Conservation (phyloP, 768 basidiomycete genomes). For the Rhizopogon vinicolor region DNA sequence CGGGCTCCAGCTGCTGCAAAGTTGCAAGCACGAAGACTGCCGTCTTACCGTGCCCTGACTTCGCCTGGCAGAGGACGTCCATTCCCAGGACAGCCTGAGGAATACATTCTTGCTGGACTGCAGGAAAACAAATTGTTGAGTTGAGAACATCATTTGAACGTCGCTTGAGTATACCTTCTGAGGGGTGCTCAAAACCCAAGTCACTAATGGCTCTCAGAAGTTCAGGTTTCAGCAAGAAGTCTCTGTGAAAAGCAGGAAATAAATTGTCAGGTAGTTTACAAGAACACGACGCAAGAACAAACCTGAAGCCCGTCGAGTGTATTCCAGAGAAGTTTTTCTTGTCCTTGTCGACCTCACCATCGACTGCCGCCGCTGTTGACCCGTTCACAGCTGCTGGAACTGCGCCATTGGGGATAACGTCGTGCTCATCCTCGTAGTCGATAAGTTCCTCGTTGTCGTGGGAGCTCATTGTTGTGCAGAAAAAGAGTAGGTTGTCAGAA, state of each 20-base stretch:
- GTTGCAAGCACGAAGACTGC: slow-evolving; percentile 98
- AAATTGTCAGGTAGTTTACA: not conserved
- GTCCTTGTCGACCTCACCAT: slow-evolving; percentile 65
- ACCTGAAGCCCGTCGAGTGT: slow-evolving; percentile 99
- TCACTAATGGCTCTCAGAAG: slow-evolving; percentile 96
- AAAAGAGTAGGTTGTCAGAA: slow-evolving; percentile 17
- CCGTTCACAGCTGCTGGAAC: slow-evolving; percentile 43
- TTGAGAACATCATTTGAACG: not conserved
- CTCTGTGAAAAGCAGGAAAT: slow-evolving; percentile 43
- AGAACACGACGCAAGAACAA: slow-evolving; percentile 15
- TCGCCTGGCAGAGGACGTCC: slow-evolving; percentile 99
- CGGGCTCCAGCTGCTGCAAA: slow-evolving; percentile 96
- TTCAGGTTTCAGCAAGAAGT: slow-evolving; percentile 97
- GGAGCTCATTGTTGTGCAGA: slow-evolving; percentile 55
- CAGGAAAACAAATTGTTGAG: not conserved
- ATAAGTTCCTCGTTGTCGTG: slow-evolving; percentile 91
- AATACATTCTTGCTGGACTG: slow-evolving; percentile 99
- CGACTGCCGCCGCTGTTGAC: slow-evolving; percentile 39
- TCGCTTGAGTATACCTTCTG: slow-evolving; percentile 68
- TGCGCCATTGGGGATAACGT: slow-evolving; percentile 60
- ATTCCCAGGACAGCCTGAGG: slow-evolving; percentile 99
- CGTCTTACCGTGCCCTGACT: slow-evolving; percentile 98
- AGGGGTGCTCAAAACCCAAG: slow-evolving; percentile 99
- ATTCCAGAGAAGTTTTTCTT: slow-evolving; percentile 99
- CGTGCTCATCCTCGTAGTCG: slow-evolving; percentile 92